Conservation (phyloP, 2,329 filamentous ascomycete species). For the Pseudocercospora cruenta region DNA sequence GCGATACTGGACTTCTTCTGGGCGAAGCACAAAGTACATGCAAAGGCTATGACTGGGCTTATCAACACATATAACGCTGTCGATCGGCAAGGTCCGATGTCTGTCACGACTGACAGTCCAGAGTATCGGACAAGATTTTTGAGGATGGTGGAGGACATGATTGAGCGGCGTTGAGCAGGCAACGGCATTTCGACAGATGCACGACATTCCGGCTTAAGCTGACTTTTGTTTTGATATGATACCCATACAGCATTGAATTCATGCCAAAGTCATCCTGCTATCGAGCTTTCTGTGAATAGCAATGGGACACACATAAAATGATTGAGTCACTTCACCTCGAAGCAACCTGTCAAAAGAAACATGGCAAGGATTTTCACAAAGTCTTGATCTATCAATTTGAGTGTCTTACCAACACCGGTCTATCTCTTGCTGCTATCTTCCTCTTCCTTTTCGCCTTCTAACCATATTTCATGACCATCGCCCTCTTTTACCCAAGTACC, state of each 20-base stretch:
- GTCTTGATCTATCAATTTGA: not conserved
- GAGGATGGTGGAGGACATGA: conserved; percentile 54
- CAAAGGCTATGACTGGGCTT: conserved; percentile 67
- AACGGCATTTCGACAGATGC: not conserved
- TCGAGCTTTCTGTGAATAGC: too few species aligned
- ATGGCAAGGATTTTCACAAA: too few species aligned
- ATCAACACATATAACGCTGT: conserved; percentile 61
- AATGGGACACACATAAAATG: too few species aligned
- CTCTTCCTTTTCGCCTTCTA: conserved; percentile 50
- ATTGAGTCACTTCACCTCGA: too few species aligned
- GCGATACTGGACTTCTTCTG: conserved; percentile 77
- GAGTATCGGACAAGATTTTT: conserved; percentile 68
- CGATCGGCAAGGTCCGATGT: conserved; percentile 70
- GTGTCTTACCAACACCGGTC: not conserved
- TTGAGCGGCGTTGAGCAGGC: conserved; percentile 35
- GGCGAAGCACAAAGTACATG: conserved; percentile 71
- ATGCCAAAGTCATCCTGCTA: not conserved
- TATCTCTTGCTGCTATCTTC: not conserved
- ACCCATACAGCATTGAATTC: not conserved
- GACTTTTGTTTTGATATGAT: not conserved
- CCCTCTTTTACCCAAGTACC: conserved; percentile 66
- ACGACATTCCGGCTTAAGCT: not conserved
- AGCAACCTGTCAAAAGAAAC: too few species aligned
- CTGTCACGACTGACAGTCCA: conserved; percentile 68
- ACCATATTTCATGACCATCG: conserved; percentile 61